Evolutionary conservation across 2,329 filamentous ascomycete genomes (phyloP).

Genomic region (Metarhizium robertsii): DNA sequence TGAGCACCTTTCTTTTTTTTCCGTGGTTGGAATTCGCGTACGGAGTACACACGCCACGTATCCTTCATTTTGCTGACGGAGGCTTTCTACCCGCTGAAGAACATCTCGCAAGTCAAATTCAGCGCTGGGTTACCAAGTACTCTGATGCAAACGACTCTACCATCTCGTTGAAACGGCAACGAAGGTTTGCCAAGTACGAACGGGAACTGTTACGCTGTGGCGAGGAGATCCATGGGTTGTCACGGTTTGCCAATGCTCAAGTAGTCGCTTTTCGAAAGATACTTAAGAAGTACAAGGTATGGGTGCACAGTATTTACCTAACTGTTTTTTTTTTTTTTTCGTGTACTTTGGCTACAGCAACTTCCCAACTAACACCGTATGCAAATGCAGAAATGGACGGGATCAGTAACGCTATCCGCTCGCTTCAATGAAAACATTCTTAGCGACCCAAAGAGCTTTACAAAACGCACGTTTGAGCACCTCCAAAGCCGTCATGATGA

Average conservation of each 20-base stretch:
- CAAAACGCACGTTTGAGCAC: constrained; percentile 51
- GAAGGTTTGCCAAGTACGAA: constrained; percentile 44
- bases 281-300: constrained; percentile 69
- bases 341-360: background rate
- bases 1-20: constrained; percentile 19
- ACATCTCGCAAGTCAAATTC: constrained; percentile 37
- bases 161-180: constrained; percentile 36
- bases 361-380: constrained; percentile 4
- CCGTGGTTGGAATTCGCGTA: background rate
- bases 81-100: constrained; percentile 21
- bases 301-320: constrained; percentile 6
- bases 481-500: constrained; percentile 42
- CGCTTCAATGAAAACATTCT: constrained; percentile 61
- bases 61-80: background rate
- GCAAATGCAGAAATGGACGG: constrained; percentile 63
- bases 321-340: background rate
- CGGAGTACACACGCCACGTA: too few species aligned
- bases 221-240: constrained; percentile 61
- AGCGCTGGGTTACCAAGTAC: constrained; percentile 36
- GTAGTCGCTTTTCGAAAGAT: constrained; percentile 72
- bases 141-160: constrained; percentile 22
- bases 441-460: constrained; percentile 60
- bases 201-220: constrained; percentile 47
- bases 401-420: constrained; percentile 52
- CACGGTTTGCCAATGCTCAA: constrained; percentile 66